Evolutionary conservation across 805 yeast genomes (phyloP), one percentile per base, ranked within the genome.

Genomic region (Phaffomyces antillensis): DNA sequence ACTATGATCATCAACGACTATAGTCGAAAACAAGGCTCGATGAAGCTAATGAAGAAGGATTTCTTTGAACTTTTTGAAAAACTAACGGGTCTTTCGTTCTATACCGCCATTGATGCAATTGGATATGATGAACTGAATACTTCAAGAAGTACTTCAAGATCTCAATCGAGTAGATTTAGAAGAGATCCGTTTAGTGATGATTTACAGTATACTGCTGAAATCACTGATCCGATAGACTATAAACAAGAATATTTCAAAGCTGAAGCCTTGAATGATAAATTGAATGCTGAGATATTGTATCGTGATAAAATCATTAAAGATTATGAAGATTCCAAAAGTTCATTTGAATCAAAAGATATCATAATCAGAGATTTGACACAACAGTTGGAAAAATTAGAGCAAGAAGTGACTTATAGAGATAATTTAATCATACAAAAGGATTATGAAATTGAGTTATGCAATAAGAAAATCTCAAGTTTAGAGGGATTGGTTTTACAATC

Each of bases 21-120:
- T 46, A 52, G 62, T 12, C 55, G 50, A 17, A 61, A 58, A 7
- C 58, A 64, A 25, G 55, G 56, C n/a, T 52, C 54, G 37, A 52
- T 53, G 36, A 61, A 62, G 40, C 53, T 67, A 1, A 55, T 59
- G 42, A 66, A 60, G 45, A 52, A 59, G 10, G 68, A 65, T 17
- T 63, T 65, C 52, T 47, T 53, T 28, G 50, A 56, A 16, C 45
- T 64, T 18, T 65, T 66, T 41, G 53, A 53, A 24, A 58, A 62
- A 7, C 47, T 68, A 20, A 46, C 62, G 8, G 70, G 70, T 4
- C 49, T 54, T n/a, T 52, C 61, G 1, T 63, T 64, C 43, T 51
- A 46, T n/a, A 55, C 53, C 17, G 62, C 64, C 0, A 53, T 63
- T 3, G 54, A 49, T 24, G 43, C 50, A 36, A 46, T 52, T n/a